Conservation (phyloP, 176 grass and related monocot species). For the Areca catechu region DNA sequence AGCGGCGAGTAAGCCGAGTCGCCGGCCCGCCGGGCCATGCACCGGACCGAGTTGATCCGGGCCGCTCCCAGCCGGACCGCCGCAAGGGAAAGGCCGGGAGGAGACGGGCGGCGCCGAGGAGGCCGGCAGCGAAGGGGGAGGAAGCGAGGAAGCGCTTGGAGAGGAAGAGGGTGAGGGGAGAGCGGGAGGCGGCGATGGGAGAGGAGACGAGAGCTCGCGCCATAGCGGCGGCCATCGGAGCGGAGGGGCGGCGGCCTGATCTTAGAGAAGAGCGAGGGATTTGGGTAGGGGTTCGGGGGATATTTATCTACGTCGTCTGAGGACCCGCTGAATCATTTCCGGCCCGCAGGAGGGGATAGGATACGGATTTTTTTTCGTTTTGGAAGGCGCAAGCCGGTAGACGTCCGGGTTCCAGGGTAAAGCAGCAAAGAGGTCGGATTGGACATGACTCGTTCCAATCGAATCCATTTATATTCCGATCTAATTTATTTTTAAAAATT, state of each 20-base stretch:
- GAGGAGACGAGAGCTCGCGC: constrained; percentile 2
- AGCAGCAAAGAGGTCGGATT: too few relatives aligned
- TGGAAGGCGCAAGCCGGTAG: too few relatives aligned
- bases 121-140: constrained; percentile 1
- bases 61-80: not conserved
- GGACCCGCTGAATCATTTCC: too few relatives aligned
- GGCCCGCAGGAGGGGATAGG: too few relatives aligned
- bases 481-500: too few relatives aligned
- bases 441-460: too few relatives aligned
- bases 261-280: not conserved
- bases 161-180: not conserved
- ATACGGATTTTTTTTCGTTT: too few relatives aligned
- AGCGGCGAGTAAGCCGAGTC: constrained; percentile 48
- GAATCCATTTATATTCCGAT: too few relatives aligned
- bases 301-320: too few relatives aligned
- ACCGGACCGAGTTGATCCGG: constrained; percentile 40
- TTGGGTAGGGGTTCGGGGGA: too few relatives aligned
- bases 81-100: constrained; percentile 5
- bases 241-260: not conserved
- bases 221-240: constrained; percentile 9
- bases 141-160: constrained; percentile 10
- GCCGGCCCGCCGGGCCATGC: constrained; percentile 49
- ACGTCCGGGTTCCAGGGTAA: too few relatives aligned
- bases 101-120: constrained; percentile 5
- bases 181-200: constrained; percentile 5